Conservation (phyloP, 2,329 filamentous ascomycete species). For the Ophiocordyceps camponoti-rufipedis region DNA sequence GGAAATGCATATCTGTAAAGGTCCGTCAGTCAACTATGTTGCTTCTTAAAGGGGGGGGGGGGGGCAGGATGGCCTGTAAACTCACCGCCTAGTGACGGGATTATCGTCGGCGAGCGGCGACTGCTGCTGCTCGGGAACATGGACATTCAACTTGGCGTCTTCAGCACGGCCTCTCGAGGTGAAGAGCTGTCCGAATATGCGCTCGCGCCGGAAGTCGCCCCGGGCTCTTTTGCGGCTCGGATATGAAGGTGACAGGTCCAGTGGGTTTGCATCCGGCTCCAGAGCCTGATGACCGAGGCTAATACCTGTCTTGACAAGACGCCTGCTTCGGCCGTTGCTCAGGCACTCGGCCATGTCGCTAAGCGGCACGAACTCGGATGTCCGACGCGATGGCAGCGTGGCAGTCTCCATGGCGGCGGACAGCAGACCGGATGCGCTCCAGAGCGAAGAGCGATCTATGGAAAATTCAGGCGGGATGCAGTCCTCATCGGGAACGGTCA, state of each 20-base stretch:
- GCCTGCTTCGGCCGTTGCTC: constrained; percentile 62
- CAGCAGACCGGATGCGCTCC: constrained; percentile 67
- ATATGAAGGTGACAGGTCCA: constrained; percentile 15
- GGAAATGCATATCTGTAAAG: constrained; percentile 2
- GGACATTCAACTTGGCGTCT: not conserved
- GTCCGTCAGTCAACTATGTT: not conserved
- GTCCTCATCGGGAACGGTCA: constrained; percentile 40
- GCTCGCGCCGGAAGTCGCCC: constrained; percentile 3
- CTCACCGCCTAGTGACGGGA: constrained; percentile 11
- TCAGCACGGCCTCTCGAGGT: constrained; percentile 7
- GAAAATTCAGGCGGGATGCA: constrained; percentile 16
- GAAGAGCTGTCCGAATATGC: constrained; percentile 12
- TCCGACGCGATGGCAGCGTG: constrained; percentile 57
- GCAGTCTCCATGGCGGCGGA: constrained; percentile 61
- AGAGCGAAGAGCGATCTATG: constrained; percentile 46
- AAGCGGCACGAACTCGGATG: constrained; percentile 25
- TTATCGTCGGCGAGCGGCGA: constrained; percentile 9
- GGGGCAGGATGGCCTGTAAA: not conserved
- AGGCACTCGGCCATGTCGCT: constrained; percentile 46
- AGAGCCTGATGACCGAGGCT: constrained; percentile 25
- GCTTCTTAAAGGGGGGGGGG: too few species aligned
- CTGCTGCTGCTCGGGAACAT: constrained; percentile 2
- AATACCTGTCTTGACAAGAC: constrained; percentile 58
- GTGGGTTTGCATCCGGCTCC: constrained; percentile 10
- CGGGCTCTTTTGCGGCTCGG: constrained; percentile 5